Percentiles rank a stretch among this genome's conserved stretches.
These are phyloP conservation scores for Pilaira anomala DNA, from an alignment of 192 early-diverging fungal genomes.

Conservation along the genomic window DNA sequence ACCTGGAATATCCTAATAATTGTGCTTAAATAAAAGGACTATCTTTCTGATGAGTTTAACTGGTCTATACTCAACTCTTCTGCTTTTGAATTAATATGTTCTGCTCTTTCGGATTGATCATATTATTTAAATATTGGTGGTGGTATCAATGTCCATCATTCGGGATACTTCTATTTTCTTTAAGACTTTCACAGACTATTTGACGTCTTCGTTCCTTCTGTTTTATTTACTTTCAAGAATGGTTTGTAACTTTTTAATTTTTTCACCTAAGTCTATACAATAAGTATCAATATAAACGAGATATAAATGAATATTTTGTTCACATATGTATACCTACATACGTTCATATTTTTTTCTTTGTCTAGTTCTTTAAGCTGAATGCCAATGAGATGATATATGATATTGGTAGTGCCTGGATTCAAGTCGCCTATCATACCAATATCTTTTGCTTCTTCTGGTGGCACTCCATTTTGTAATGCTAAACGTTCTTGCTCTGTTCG, in stretches of 20 bases:
- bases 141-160: not conserved
- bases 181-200: not conserved
- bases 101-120: not conserved
- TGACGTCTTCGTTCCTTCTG: conserved; percentile 6
- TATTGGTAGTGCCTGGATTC: conserved; percentile 17
- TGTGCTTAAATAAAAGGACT: no score
- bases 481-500: conserved; percentile 12
- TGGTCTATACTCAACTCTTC: no score
- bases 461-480: conserved; percentile 3
- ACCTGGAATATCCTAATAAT: no score
- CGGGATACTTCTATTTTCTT: not conserved
- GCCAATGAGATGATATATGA: conserved; percentile 23
- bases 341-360: not conserved
- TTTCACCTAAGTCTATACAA: not conserved
- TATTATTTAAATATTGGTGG: not conserved
- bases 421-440: not conserved
- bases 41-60: no score
- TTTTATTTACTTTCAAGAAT: not conserved
- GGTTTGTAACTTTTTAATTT: not conserved
- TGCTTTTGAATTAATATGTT: no score
- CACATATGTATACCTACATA: not conserved
- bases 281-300: not conserved
- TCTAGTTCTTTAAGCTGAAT: not conserved
- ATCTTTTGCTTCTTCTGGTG: not conserved
- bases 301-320: not conserved